phyloP scores from a whole-genome alignment of 345 rosid genomes.

The Salix udensis region DNA sequence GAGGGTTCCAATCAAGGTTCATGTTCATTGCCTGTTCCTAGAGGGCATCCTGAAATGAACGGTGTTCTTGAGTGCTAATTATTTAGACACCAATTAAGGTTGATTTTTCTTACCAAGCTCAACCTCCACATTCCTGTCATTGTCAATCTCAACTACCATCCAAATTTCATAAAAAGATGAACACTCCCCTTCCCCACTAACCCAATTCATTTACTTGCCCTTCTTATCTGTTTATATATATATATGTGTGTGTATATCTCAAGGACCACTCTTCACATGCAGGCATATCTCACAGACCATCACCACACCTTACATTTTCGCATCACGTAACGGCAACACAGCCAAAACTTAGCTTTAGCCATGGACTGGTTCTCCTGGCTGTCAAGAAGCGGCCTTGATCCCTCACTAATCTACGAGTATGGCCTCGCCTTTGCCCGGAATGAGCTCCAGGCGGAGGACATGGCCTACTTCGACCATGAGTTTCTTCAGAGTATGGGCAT shows the following conservation, averaged over 20 bases:
- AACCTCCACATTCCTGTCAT: conserved; percentile 10
- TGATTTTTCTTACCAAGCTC: neutral
- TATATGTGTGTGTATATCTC: conserved; percentile 2
- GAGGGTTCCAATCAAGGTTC: too few relatives aligned
- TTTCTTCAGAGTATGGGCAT: conserved; percentile 78
- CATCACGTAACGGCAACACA: neutral
- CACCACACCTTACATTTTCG: neutral
- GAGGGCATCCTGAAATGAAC: too few relatives aligned
- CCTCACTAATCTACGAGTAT: conserved; percentile 57
- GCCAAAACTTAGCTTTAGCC: neutral
- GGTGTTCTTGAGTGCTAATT: neutral
- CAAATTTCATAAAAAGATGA: conserved; percentile 20
- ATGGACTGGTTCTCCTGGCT: conserved; percentile 97
- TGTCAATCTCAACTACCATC: conserved; percentile 42
- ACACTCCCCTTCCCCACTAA: conserved; percentile 12
- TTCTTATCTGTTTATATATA: conserved; percentile 16
- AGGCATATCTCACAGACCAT: neutral
- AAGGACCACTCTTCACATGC: conserved; percentile 20
- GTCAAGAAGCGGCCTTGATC: conserved; percentile 54
- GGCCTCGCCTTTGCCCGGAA: conserved; percentile 56
- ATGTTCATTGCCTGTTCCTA: too few relatives aligned
- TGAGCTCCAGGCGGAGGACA: conserved; percentile 62
- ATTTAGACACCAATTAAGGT: neutral
- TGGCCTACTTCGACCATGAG: conserved; percentile 70
- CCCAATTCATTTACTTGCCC: conserved; percentile 26